Conservation (phyloP, 768 basidiomycete species). For the Amanita brunnescens region DNA sequence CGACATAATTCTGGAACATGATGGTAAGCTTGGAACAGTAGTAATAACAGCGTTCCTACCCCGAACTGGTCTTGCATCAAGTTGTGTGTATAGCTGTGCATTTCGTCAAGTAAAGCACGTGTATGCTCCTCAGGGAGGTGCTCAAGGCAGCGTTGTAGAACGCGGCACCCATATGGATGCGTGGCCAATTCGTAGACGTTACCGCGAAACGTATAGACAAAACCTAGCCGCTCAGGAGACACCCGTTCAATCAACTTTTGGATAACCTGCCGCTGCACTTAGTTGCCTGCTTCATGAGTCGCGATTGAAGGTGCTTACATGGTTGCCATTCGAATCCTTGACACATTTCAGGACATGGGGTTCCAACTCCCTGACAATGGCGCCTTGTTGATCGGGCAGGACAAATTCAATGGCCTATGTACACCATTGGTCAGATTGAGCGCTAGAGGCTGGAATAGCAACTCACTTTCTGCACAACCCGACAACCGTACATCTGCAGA, state of each 20-base stretch:
- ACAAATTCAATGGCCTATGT: constrained; percentile 76
- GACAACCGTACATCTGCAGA: constrained; percentile 92
- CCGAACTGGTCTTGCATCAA: constrained; percentile 92
- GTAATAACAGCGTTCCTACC: constrained; percentile 33
- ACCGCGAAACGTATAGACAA: constrained; percentile 67
- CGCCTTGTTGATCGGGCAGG: constrained; percentile 65
- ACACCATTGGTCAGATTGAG: neutral
- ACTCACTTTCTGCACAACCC: constrained; percentile 85
- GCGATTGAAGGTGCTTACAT: constrained; percentile 43
- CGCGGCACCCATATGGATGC: constrained; percentile 91
- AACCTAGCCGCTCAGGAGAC: constrained; percentile 63
- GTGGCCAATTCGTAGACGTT: constrained; percentile 75
- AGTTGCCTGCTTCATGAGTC: constrained; percentile 1
- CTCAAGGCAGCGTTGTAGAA: constrained; percentile 88
- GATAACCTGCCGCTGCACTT: constrained; percentile 46
- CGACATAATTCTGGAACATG: constrained; percentile 73
- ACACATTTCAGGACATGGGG: constrained; percentile 77
- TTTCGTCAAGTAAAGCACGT: constrained; percentile 70
- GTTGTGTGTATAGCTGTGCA: constrained; percentile 59
- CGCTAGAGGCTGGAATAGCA: neutral
- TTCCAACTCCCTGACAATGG: constrained; percentile 73
- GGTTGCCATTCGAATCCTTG: constrained; percentile 89
- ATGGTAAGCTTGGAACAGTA: constrained; percentile 1
- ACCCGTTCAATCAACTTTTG: constrained; percentile 86
- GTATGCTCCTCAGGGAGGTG: constrained; percentile 64